A percentile compares a stretch with the other conserved stretches of the same genome.
These are phyloP conservation scores for Ogataea corticis DNA, from an alignment of 805 yeast genomes.

Conservation along the genomic window DNA sequence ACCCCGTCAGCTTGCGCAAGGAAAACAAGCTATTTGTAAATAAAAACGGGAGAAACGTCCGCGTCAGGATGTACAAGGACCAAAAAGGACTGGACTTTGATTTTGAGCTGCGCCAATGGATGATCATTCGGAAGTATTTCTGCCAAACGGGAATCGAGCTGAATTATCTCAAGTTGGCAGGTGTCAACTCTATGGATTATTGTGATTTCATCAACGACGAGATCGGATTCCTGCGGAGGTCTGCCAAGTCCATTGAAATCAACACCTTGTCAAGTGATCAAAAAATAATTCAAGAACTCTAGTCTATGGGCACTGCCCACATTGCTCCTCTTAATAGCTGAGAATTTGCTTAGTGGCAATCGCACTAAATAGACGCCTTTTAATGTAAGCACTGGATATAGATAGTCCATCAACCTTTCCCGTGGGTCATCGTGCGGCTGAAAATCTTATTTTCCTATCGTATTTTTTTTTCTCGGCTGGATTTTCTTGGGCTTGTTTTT, in stretches of 20 bases:
- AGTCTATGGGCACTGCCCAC: too few species aligned
- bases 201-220: constrained; percentile 54
- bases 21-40: constrained; percentile 36
- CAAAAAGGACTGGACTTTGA: constrained; percentile 43
- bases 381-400: too few species aligned
- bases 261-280: too few species aligned
- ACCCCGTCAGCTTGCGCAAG: constrained; percentile 41
- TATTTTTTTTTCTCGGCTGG: too few species aligned
- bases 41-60: constrained; percentile 13
- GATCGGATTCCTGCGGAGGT: constrained; percentile 40
- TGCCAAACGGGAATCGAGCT: constrained; percentile 29
- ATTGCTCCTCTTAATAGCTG: too few species aligned
- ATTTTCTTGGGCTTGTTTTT: too few species aligned
- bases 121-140: constrained; percentile 43
- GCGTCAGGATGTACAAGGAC: constrained; percentile 32
- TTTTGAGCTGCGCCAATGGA: constrained; percentile 62
- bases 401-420: too few species aligned
- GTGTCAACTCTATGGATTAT: constrained; percentile 39
- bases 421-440: too few species aligned
- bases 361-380: too few species aligned
- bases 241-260: constrained; percentile 16
- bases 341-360: too few species aligned
- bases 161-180: constrained; percentile 24
- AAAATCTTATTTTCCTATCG: too few species aligned
- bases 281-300: too few species aligned